Conservation (phyloP, 768 basidiomycete species). For the Tylopilus subfusipes region DNA sequence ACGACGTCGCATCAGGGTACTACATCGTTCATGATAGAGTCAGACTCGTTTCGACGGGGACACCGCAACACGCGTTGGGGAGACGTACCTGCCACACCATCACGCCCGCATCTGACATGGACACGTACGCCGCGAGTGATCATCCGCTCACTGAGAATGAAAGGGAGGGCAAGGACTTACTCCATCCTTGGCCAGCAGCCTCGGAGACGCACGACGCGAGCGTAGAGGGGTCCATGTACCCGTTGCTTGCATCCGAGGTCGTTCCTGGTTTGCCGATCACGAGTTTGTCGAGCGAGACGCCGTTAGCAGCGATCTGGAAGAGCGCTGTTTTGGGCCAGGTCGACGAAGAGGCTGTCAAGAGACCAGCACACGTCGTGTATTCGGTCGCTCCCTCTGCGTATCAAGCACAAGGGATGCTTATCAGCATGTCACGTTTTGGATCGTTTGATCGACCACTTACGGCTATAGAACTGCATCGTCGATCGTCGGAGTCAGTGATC, state of each 20-base stretch:
- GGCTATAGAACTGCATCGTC: conserved; percentile 28
- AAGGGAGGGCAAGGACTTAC: conserved; percentile 35
- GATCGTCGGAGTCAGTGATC: not conserved
- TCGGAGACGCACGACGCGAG: conserved; percentile 58
- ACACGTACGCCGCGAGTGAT: not conserved
- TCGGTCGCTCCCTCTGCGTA: conserved; percentile 54
- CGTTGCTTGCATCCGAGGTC: conserved; percentile 40
- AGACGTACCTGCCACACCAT: conserved; percentile 42
- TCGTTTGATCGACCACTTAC: conserved; percentile 8
- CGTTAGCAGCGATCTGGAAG: conserved; percentile 50
- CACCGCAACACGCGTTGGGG: not conserved
- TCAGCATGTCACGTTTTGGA: not conserved
- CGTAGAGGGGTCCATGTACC: conserved; percentile 56
- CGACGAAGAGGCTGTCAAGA: conserved; percentile 56
- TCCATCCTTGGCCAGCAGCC: conserved; percentile 65
- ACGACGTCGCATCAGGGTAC: conserved; percentile 38
- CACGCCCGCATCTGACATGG: conserved; percentile 33
- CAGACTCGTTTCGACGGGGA: not conserved
- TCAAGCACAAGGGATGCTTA: no score
- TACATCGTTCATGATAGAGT: not conserved
- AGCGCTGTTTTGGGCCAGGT: conserved; percentile 60
- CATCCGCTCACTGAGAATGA: not conserved
- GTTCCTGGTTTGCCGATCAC: conserved; percentile 55
- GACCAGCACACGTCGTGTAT: conserved; percentile 59
- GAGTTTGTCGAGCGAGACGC: conserved; percentile 46